phyloP scores from a whole-genome alignment of 1,284 basidiomycete genomes.

The Ustilago nuda region DNA sequence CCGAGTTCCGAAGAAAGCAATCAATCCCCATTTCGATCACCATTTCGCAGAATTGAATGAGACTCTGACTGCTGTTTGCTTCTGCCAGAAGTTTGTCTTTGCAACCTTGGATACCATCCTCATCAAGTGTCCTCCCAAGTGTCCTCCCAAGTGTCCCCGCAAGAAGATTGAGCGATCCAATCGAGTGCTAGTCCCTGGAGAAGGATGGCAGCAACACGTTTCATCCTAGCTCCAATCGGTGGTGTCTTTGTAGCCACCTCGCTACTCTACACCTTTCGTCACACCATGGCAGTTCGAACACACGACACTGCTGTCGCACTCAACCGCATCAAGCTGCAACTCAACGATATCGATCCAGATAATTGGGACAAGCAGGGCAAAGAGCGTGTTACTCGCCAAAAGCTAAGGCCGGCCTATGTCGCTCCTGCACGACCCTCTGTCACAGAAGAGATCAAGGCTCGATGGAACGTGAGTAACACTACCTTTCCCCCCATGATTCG shows the following conservation, averaged over 20 bases:
- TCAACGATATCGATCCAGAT: slow-evolving; percentile 55
- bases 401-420: slow-evolving; percentile 45
- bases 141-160: neutral
- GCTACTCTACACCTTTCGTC: slow-evolving; percentile 53
- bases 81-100: too few species aligned
- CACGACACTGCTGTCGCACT: slow-evolving; percentile 45
- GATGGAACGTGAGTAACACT: slow-evolving; percentile 35
- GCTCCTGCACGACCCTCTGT: slow-evolving; percentile 42
- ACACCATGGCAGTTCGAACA: slow-evolving; percentile 50
- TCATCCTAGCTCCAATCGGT: slow-evolving; percentile 42
- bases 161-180: neutral
- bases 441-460: slow-evolving; percentile 51
- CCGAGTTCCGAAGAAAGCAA: slow-evolving; percentile 28
- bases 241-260: slow-evolving; percentile 54
- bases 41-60: too few species aligned
- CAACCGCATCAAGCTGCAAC: slow-evolving; percentile 44
- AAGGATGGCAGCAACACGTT: slow-evolving; percentile 41
- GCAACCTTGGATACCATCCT: neutral
- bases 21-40: slow-evolving; percentile 2
- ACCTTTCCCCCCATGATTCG: neutral
- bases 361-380: slow-evolving; percentile 52
- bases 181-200: neutral
- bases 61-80: too few species aligned
- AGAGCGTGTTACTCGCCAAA: slow-evolving; percentile 27
- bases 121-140: neutral